Evolutionary conservation across 805 yeast genomes (phyloP).

Genomic region (Candida yuanshanica): DNA sequence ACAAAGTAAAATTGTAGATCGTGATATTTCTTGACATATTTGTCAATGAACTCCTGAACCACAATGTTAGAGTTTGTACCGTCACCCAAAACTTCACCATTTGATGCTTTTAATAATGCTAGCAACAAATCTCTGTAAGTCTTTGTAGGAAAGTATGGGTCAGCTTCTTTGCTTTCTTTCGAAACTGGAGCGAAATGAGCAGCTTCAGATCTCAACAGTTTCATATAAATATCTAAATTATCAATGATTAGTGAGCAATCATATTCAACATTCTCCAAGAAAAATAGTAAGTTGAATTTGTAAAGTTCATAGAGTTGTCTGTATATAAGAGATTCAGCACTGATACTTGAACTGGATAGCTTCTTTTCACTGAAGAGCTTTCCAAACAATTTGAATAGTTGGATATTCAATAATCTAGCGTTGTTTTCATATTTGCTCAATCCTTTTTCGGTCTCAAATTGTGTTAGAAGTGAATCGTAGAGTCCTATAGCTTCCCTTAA

Average conservation of each 20-base stretch:
- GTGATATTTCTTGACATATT: constrained; percentile 52
- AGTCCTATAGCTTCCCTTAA: constrained; percentile 9
- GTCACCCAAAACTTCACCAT: constrained; percentile 38
- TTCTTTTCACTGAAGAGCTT: constrained; percentile 13
- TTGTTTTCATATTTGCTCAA: constrained; percentile 14
- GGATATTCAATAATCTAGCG: constrained; percentile 18
- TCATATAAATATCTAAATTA: constrained; percentile 51
- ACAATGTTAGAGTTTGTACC: constrained; percentile 43
- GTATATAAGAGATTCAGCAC: constrained; percentile 56
- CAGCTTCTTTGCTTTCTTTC: constrained; percentile 15
- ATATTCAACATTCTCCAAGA: constrained; percentile 34
- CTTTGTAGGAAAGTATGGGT: constrained; percentile 58
- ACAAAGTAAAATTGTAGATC: constrained; percentile 78
- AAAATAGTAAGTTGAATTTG: constrained; percentile 37
- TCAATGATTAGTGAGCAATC: constrained; percentile 45
- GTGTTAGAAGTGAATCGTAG: constrained; percentile 19
- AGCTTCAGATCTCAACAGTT: constrained; percentile 52
- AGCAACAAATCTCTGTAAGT: constrained; percentile 39
- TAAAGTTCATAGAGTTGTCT: constrained; percentile 49
- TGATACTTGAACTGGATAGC: constrained; percentile 4
- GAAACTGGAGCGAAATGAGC: constrained; percentile 41
- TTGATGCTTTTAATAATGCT: constrained; percentile 30
- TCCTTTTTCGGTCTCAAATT: constrained; percentile 15
- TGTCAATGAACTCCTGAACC: constrained; percentile 49
- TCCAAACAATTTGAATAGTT: constrained; percentile 20